Percentiles rank a stretch among this genome's conserved stretches.
These are phyloP conservation scores for Populus hybrid DNA, from an alignment of 441 rosid genomes.

Conservation along the genomic window DNA sequence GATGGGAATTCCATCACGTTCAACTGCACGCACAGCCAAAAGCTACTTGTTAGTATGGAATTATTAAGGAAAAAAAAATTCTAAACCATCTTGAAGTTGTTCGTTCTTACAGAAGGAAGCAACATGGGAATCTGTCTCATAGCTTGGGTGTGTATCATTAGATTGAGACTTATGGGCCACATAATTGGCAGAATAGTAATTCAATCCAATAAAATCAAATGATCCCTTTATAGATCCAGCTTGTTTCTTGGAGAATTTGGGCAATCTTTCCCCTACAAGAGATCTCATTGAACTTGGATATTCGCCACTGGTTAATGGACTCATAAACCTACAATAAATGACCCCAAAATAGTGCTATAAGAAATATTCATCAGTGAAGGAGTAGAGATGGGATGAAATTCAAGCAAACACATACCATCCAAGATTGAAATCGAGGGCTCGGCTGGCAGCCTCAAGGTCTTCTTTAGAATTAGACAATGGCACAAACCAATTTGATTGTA, in stretches of 20 bases:
- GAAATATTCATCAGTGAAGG: too few species aligned
- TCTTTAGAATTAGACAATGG: background rate
- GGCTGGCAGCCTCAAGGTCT: background rate
- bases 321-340: conserved; percentile 2
- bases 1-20: conserved; percentile 8
- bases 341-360: too few species aligned
- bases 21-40: conserved; percentile 1
- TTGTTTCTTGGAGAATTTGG: too few species aligned
- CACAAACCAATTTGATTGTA: background rate
- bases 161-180: background rate
- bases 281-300: too few species aligned
- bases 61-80: background rate
- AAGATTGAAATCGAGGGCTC: conserved; percentile 10
- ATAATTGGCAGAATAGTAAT: too few species aligned
- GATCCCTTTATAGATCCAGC: too few species aligned
- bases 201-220: too few species aligned
- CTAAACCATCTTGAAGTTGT: background rate
- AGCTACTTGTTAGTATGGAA: background rate
- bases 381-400: background rate
- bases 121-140: background rate
- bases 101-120: background rate
- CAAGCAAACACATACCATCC: background rate
- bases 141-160: background rate
- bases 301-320: background rate
- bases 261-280: too few species aligned